Conservation (phyloP, 768 basidiomycete species). For the Russula sp. region DNA sequence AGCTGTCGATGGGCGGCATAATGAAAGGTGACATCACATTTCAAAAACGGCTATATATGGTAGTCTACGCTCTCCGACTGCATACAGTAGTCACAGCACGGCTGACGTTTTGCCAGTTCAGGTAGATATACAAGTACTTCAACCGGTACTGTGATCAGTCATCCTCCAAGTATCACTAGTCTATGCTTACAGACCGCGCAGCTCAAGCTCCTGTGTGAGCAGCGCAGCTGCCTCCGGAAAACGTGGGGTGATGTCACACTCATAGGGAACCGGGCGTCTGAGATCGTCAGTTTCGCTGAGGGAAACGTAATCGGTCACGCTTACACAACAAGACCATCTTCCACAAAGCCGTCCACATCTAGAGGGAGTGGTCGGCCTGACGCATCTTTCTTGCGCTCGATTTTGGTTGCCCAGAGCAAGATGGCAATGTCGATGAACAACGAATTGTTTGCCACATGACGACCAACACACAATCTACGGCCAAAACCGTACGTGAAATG, state of each 20-base stretch:
- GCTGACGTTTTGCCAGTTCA: too few relatives aligned
- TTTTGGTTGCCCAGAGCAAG: slow-evolving; percentile 13
- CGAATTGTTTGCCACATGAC: slow-evolving; percentile 19
- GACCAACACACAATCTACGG: slow-evolving; percentile 19
- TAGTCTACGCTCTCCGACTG: too few relatives aligned
- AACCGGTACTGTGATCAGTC: too few relatives aligned
- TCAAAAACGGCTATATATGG: not conserved
- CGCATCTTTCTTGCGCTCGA: slow-evolving; percentile 14
- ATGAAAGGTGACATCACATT: not conserved
- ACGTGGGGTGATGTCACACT: slow-evolving; percentile 13
- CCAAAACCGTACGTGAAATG: slow-evolving; percentile 19
- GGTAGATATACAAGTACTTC: too few relatives aligned
- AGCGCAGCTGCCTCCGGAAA: slow-evolving; percentile 15
- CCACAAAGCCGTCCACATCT: slow-evolving; percentile 20
- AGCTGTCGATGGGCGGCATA: not conserved
- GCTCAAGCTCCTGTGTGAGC: slow-evolving; percentile 11
- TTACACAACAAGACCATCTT: slow-evolving; percentile 21
- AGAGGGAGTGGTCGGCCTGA: slow-evolving; percentile 7
- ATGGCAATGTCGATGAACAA: slow-evolving; percentile 19
- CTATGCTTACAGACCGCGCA: not conserved
- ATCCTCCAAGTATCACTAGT: too few relatives aligned
- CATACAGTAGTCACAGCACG: too few relatives aligned
- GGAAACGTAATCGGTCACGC: not conserved
- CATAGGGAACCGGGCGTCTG: slow-evolving; percentile 18
- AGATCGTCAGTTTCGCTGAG: not conserved